Conservation (phyloP, 148 eudicot genomes). For the Camellia granthamiana region DNA sequence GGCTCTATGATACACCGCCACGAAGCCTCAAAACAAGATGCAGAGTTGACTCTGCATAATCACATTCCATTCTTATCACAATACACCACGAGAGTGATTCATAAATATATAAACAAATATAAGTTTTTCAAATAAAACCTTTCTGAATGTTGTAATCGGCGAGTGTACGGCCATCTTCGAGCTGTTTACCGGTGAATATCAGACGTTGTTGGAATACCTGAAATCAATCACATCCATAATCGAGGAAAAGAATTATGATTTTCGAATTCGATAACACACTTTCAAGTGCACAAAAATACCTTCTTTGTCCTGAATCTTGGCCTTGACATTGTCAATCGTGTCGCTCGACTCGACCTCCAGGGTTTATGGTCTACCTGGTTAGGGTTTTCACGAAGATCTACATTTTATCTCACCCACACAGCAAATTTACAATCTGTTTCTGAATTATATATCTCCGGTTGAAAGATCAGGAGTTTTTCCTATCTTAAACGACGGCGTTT, state of each 20-base stretch:
- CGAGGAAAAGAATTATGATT: not conserved
- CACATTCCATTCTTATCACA: slow-evolving; percentile 6
- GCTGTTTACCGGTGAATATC: slow-evolving; percentile 47
- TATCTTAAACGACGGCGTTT: too few relatives aligned
- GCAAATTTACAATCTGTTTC: too few relatives aligned
- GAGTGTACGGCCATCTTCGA: slow-evolving; percentile 46
- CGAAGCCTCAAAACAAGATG: slow-evolving; percentile 52
- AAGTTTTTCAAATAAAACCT: slow-evolving; percentile 12
- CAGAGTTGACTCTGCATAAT: slow-evolving; percentile 40
- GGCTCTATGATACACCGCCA: slow-evolving; percentile 53
- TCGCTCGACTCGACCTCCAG: slow-evolving; percentile 42
- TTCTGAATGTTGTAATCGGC: slow-evolving; percentile 48
- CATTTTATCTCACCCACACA: slow-evolving; percentile 31
- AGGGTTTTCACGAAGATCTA: slow-evolving; percentile 45
- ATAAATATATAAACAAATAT: too few relatives aligned
- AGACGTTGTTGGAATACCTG: slow-evolving; percentile 47
- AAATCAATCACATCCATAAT: not conserved
- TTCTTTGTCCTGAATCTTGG: slow-evolving; percentile 41
- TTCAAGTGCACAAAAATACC: slow-evolving; percentile 3
- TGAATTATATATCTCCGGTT: too few relatives aligned
- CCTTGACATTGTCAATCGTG: slow-evolving; percentile 35
- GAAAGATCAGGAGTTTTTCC: too few relatives aligned
- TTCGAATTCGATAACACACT: too few relatives aligned
- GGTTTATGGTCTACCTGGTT: slow-evolving; percentile 27
- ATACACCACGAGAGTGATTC: not conserved